Conservation (phyloP, 139 green algal species). For the Micractinium conductrix region DNA sequence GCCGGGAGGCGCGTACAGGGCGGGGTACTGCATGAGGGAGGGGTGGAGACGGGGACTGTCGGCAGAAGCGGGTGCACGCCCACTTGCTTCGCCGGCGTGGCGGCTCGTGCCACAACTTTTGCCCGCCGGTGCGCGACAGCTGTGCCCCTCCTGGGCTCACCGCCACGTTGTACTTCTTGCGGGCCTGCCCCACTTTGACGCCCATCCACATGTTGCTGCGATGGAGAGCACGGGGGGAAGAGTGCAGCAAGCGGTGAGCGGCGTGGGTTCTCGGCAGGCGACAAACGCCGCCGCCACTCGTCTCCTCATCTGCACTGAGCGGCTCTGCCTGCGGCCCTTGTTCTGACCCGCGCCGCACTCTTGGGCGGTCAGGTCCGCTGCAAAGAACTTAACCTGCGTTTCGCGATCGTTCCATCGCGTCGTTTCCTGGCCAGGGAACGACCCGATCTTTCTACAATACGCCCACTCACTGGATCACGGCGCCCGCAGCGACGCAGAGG, state of each 20-base stretch:
- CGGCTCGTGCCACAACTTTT: too few relatives aligned
- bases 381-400: background rate
- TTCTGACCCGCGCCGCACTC: background rate
- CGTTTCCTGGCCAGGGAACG: too few relatives aligned
- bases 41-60: background rate
- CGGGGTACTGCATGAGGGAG: constrained; percentile 20
- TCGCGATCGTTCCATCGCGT: too few relatives aligned
- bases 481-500: too few relatives aligned
- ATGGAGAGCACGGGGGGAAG: too few relatives aligned
- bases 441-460: too few relatives aligned
- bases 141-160: too few relatives aligned
- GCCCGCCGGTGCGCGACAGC: too few relatives aligned
- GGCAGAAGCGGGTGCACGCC: background rate
- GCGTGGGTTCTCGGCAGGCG: background rate
- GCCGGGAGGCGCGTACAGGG: constrained; percentile 19
- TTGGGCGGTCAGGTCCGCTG: too few relatives aligned
- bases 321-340: background rate
- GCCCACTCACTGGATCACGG: too few relatives aligned
- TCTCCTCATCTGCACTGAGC: too few relatives aligned
- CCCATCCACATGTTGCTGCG: constrained; percentile 41
- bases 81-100: background rate
- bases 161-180: constrained; percentile 33
- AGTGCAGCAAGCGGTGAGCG: background rate
- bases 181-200: constrained; percentile 12
- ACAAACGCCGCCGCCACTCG: too few relatives aligned